Conservation (phyloP, 1,139 yeast genomes). For the Taphrina communis region DNA sequence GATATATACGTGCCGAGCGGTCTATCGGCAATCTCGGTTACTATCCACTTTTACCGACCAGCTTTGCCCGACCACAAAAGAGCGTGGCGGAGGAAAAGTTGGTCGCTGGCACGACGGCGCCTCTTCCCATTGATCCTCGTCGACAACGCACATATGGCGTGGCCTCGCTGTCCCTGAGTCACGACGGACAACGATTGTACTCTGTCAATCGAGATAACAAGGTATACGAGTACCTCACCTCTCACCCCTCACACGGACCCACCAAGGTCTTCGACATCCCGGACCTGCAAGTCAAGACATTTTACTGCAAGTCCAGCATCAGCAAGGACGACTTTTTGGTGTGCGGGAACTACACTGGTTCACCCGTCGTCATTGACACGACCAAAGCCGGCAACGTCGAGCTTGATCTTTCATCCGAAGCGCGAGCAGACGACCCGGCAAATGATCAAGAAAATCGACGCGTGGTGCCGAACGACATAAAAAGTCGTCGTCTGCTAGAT, state of each 20-base stretch:
- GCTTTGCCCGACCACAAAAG: conserved; percentile 9
- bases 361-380: conserved; percentile 28
- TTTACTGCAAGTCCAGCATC: conserved; percentile 22
- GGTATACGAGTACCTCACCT: conserved; percentile 17
- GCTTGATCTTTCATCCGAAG: background rate
- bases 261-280: conserved; percentile 13
- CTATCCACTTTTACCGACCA: background rate
- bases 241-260: conserved; percentile 12
- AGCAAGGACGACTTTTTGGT: conserved; percentile 31
- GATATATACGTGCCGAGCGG: conserved; percentile 6
- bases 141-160: conserved; percentile 28
- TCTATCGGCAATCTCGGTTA: background rate
- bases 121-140: background rate
- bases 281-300: conserved; percentile 18
- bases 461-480: too few species aligned
- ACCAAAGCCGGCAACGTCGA: background rate
- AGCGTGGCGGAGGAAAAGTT: background rate
- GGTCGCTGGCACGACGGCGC: conserved; percentile 10
- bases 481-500: too few species aligned
- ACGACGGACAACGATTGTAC: conserved; percentile 25
- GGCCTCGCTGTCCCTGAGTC: conserved; percentile 10
- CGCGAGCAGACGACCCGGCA: background rate
- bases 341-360: conserved; percentile 28
- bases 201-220: conserved; percentile 27
- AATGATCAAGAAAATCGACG: background rate